Evolutionary conservation across 2,329 filamentous ascomycete species (phyloP), one percentile per base, ranked within the genome.

Genomic region (Colletotrichum horii): DNA sequence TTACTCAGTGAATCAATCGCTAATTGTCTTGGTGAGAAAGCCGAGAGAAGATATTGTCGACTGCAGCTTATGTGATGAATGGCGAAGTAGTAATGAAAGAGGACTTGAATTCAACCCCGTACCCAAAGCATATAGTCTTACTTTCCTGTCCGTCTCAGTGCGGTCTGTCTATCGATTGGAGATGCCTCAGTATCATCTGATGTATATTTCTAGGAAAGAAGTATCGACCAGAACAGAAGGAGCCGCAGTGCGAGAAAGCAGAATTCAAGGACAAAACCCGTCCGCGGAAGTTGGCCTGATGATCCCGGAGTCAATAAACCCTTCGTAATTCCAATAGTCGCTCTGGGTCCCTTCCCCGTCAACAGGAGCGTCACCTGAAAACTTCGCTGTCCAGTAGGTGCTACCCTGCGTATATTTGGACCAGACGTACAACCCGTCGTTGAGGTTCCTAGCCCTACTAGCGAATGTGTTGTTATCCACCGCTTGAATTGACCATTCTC

Each of bases 271-370:
- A 16, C 68, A 70, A 26, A 65, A 52, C 48, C 36, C 43, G 5
- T 11, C 36, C 24, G 36, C 52, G 11, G 68, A 65, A n/a, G 8
- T 34, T n/a, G 60, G 69, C 7, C n/a, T 30, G 16, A 71, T 66
- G 60, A 71, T 22, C 7, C 69, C 60, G 3, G 28, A 15, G 34
- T 71, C 61, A 36, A 71, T 71, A 32, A 66, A 66, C 3, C 22
- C 30, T 32, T 64, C 69, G 36, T 71, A 71, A 43, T 56, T 66
- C 69, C 69, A 71, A 22, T 71, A 71, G 16, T 71, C 69, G 34
- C 60, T 58, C 38, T 71, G 58, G 8, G 36, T 66, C 3, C 68
- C 58, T 26, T 71, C 24, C n/a, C 68, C 58, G 19, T 36, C 11
- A 2, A 71, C 58, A 32, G 36, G 60, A 24, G 22, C 68, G 16